phyloP scores from a whole-genome alignment of 768 basidiomycete genomes.

The Suillus plorans region DNA sequence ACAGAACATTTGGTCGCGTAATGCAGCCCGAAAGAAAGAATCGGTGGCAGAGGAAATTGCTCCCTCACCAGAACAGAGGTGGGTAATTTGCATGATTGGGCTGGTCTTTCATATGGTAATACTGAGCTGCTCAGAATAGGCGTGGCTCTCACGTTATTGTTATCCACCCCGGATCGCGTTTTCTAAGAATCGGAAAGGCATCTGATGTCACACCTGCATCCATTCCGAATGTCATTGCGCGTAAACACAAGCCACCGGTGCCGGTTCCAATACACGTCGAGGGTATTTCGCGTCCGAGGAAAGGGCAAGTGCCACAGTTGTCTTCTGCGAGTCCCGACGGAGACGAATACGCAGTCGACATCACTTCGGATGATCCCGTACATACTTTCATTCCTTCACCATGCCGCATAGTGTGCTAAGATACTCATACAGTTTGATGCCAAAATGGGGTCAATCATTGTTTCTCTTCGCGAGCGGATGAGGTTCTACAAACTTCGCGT shows the following conservation, averaged over 20 bases:
- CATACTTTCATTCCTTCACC: conserved; percentile 21
- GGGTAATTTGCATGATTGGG: conserved; percentile 9
- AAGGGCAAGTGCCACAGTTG: conserved; percentile 23
- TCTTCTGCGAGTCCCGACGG: conserved; percentile 29
- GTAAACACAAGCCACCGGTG: conserved; percentile 50
- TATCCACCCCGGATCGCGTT: conserved; percentile 77
- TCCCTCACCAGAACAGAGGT: conserved; percentile 49
- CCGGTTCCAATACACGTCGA: conserved; percentile 45
- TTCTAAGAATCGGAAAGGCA: conserved; percentile 70
- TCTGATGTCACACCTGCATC: conserved; percentile 72
- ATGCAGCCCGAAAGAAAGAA: conserved; percentile 55
- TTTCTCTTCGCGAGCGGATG: conserved; percentile 80
- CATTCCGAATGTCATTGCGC: conserved; percentile 72
- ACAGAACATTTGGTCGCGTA: conserved; percentile 74
- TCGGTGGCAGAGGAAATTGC: conserved; percentile 39
- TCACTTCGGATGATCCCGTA: conserved; percentile 64
- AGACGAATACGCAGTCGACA: conserved; percentile 52
- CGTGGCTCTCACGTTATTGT: conserved; percentile 79
- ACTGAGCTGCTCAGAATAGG: conserved; percentile 39
- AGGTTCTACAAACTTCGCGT: conserved; percentile 81
- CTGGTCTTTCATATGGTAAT: conserved; percentile 20
- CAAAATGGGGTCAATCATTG: conserved; percentile 69
- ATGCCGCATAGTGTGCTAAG: conserved; percentile 4
- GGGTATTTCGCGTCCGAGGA: conserved; percentile 56
- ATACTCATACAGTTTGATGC: conserved; percentile 57